Evolutionary conservation across 495 filamentous ascomycete species (phyloP).

Genomic region (Aspergillus ellipticus): DNA sequence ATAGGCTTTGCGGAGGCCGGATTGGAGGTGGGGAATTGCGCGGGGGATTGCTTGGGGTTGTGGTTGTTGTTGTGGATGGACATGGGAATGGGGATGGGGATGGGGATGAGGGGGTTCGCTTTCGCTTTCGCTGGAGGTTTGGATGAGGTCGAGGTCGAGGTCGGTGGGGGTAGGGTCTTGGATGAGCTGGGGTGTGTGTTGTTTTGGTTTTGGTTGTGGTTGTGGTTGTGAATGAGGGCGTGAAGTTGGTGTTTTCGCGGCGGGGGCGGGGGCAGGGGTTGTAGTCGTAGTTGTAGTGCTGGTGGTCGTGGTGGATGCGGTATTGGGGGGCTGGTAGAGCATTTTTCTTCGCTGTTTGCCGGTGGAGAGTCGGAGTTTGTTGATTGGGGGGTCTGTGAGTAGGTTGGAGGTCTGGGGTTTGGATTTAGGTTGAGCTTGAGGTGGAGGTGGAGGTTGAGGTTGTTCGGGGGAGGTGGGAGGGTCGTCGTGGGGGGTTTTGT

Average conservation of each 20-base stretch:
- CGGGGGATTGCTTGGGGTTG: no score
- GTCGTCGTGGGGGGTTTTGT: no score
- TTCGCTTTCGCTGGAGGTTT: not conserved
- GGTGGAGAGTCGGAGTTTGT: constrained; percentile 31
- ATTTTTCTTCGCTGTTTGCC: constrained; percentile 44
- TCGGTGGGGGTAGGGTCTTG: not conserved
- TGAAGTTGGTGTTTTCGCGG: constrained; percentile 11
- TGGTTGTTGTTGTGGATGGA: no score
- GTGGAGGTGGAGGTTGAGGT: no score
- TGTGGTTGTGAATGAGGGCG: constrained; percentile 30
- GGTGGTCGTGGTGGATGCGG: not conserved
- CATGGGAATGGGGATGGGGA: not conserved
- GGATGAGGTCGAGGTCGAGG: not conserved
- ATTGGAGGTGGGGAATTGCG: constrained; percentile 13
- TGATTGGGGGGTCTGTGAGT: constrained; percentile 9
- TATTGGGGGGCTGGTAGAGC: constrained; percentile 30
- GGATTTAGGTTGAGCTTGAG: no score
- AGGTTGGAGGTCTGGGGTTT: not conserved
- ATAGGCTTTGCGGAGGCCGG: constrained; percentile 32
- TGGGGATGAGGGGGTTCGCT: not conserved
- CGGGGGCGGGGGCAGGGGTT: not conserved
- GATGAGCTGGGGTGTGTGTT: constrained; percentile 8
- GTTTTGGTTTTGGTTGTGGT: constrained; percentile 29
- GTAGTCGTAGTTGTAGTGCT: not conserved
- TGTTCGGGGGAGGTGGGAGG: not conserved